A percentile compares a stretch with the other conserved stretches of the same genome.
phyloP scores from a whole-genome alignment of 768 basidiomycete genomes.

The Suillus bovinus region DNA sequence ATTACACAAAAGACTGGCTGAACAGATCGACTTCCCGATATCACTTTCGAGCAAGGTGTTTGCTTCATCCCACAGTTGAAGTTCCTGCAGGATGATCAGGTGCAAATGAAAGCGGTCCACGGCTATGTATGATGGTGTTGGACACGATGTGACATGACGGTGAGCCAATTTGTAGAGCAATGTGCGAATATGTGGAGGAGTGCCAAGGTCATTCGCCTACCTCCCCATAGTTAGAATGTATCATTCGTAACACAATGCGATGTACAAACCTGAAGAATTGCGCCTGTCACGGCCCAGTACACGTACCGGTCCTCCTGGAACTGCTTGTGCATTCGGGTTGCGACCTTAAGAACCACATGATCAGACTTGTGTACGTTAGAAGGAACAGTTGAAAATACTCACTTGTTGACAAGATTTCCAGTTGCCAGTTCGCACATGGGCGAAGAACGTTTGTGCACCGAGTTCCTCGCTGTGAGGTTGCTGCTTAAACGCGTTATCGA shows the following conservation, averaged over 20 bases:
- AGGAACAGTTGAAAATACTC: constrained; percentile 11
- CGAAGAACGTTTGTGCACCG: constrained; percentile 82
- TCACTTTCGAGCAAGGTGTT: constrained; percentile 67
- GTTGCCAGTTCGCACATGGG: constrained; percentile 73
- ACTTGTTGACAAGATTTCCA: constrained; percentile 91
- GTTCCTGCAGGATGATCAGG: constrained; percentile 66
- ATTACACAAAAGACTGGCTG: constrained; percentile 70
- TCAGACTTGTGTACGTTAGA: constrained; percentile 7
- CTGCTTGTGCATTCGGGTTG: constrained; percentile 80
- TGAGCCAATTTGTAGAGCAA: constrained; percentile 79
- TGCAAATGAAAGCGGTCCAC: constrained; percentile 82
- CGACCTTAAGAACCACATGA: constrained; percentile 47
- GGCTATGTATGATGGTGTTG: constrained; percentile 60
- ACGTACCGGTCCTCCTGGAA: constrained; percentile 81
- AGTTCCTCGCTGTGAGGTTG: constrained; percentile 82
- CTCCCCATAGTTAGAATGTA: not conserved
- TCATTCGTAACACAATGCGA: not conserved
- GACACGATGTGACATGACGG: constrained; percentile 63
- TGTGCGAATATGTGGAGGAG: constrained; percentile 59
- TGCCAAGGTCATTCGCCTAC: constrained; percentile 73
- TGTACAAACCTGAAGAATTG: constrained; percentile 67
- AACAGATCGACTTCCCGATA: constrained; percentile 64
- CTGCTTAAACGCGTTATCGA: constrained; percentile 82
- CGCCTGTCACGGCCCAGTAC: constrained; percentile 82
- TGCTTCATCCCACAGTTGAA: constrained; percentile 70